These are phyloP conservation scores for Helicostylum pulchrum DNA, from an alignment of 192 early-diverging fungal genomes.

Conservation along the genomic window DNA sequence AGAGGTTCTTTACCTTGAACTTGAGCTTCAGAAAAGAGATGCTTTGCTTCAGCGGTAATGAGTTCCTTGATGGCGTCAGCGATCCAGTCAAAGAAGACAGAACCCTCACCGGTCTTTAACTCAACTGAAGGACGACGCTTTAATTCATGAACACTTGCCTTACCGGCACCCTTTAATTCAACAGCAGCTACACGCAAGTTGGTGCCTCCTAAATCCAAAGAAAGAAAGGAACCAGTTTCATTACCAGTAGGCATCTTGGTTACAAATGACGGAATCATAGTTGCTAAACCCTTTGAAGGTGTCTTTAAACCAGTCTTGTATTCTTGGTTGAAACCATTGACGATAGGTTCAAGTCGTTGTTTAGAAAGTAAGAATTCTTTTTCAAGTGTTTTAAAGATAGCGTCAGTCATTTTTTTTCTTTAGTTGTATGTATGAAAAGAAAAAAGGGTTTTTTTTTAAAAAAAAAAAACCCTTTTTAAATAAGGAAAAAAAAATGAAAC, in stretches of 20 bases:
- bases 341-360: constrained; percentile 26
- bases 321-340: constrained; percentile 37
- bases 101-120: constrained; percentile 72
- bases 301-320: constrained; percentile 35
- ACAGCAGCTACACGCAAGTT: constrained; percentile 90
- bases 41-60: constrained; percentile 24
- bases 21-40: constrained; percentile 28
- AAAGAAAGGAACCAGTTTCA: constrained; percentile 85
- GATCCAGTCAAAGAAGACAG: constrained; percentile 80
- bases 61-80: constrained; percentile 51
- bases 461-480: background rate
- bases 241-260: constrained; percentile 72
- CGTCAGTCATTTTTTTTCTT: constrained; percentile 8
- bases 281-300: constrained; percentile 47
- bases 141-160: constrained; percentile 61
- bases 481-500: no score
- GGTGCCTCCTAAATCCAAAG: constrained; percentile 94
- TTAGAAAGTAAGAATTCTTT: constrained; percentile 23
- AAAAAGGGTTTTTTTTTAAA: background rate
- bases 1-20: constrained; percentile 28
- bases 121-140: constrained; percentile 73
- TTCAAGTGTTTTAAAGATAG: constrained; percentile 26
- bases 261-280: constrained; percentile 94
- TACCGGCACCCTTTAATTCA: constrained; percentile 73
- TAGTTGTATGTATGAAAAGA: background rate